phyloP scores from a whole-genome alignment of 2,329 filamentous ascomycete genomes.

The Epichloe festucae region DNA sequence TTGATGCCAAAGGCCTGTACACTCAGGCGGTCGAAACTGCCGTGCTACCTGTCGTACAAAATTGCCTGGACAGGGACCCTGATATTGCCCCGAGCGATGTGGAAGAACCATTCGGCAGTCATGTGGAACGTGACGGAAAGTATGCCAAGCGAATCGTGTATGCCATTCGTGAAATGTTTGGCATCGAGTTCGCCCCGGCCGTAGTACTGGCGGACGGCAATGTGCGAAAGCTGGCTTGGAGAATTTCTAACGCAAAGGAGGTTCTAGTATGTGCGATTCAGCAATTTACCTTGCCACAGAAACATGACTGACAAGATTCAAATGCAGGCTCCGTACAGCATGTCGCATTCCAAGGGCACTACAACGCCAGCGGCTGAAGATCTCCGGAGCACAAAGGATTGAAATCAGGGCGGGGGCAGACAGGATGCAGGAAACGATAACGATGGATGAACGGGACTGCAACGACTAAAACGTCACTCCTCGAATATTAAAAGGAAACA shows the following conservation, averaged over 20 bases:
- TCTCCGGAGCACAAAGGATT: slow-evolving; percentile 18
- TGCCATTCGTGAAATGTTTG: slow-evolving; percentile 92
- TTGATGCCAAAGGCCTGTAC: slow-evolving; percentile 46
- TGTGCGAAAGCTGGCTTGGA: slow-evolving; percentile 81
- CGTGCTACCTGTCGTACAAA: slow-evolving; percentile 71
- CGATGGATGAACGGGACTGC: not conserved
- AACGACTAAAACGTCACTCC: not conserved
- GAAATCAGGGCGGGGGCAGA: not conserved
- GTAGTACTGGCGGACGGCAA: slow-evolving; percentile 89
- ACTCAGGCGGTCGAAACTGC: slow-evolving; percentile 61
- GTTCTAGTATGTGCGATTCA: slow-evolving; percentile 55
- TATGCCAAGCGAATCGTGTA: slow-evolving; percentile 86
- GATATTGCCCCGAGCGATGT: slow-evolving; percentile 73
- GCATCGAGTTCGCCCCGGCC: slow-evolving; percentile 84
- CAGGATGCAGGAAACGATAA: not conserved
- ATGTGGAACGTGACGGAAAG: slow-evolving; percentile 78
- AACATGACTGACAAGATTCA: not conserved
- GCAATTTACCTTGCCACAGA: too few species aligned
- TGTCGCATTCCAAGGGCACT: slow-evolving; percentile 51
- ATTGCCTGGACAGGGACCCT: slow-evolving; percentile 85
- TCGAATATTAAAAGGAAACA: too few species aligned
- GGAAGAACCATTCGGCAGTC: slow-evolving; percentile 71
- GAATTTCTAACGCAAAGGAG: slow-evolving; percentile 90
- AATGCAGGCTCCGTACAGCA: slow-evolving; percentile 56
- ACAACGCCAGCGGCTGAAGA: slow-evolving; percentile 41